Evolutionary conservation across 768 basidiomycete species (phyloP).

Genomic region (Fibroporia radiculosa): DNA sequence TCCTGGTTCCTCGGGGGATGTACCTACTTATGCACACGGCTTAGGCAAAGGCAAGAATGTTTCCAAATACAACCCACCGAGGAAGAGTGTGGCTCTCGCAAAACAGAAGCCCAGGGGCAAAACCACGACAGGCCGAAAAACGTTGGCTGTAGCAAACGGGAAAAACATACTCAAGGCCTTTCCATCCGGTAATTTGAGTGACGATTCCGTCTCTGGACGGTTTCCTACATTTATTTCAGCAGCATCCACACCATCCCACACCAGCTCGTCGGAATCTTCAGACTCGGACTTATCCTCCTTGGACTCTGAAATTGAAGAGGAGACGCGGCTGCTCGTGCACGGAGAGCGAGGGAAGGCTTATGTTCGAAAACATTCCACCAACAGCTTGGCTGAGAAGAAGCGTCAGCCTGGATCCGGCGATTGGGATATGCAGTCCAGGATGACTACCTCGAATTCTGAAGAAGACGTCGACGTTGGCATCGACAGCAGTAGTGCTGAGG

Average conservation of each 20-base stretch:
- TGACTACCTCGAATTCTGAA: slow-evolving; percentile 62
- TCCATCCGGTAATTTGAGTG: slow-evolving; percentile 16
- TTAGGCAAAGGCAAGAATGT: slow-evolving; percentile 12
- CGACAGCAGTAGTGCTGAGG: slow-evolving; percentile 44
- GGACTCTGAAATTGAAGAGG: slow-evolving; percentile 11
- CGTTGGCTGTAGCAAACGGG: not conserved
- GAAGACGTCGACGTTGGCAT: slow-evolving; percentile 59
- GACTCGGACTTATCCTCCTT: slow-evolving; percentile 17
- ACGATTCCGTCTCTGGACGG: slow-evolving; percentile 12
- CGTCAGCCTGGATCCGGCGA: slow-evolving; percentile 30
- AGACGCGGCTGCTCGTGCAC: slow-evolving; percentile 7
- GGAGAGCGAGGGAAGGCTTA: not conserved
- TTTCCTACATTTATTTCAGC: slow-evolving; percentile 29
- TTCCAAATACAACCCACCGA: not conserved
- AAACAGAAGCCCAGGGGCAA: slow-evolving; percentile 24
- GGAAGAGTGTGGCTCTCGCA: not conserved
- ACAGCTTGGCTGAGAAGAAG: slow-evolving; percentile 32
- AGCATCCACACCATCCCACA: slow-evolving; percentile 20
- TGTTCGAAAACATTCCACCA: slow-evolving; percentile 33
- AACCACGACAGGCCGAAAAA: slow-evolving; percentile 25
- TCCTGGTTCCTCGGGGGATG: too few species aligned
- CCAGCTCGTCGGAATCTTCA: slow-evolving; percentile 20
- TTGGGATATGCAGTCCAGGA: slow-evolving; percentile 67
- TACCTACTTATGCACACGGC: too few species aligned
- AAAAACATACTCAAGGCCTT: slow-evolving; percentile 5